Evolutionary conservation across 345 rosid genomes (phyloP), one percentile per base, ranked within the genome.

Genomic region (Leavenworthia alabamica): DNA sequence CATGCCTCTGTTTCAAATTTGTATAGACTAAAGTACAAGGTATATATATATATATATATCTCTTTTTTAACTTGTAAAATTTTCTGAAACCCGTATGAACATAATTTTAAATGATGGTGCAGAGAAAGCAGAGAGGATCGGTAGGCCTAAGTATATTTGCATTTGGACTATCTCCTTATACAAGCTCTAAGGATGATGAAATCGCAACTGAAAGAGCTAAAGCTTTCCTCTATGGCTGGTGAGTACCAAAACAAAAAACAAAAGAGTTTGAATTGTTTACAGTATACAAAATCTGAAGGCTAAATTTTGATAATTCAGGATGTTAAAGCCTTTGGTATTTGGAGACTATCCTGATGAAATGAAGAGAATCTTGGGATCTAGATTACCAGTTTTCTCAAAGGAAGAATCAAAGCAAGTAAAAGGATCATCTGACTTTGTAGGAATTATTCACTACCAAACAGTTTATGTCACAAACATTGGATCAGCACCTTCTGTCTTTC

Each of bases 301-400:
- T 19, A 28, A 36, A 7, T 4, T n/a, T n/a, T 31, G 7, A 20
- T 16, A 36, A 33, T 28, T 1, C 11, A 90, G 94, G 94, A 53
- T 81, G 54, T 42, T 74, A 12, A 59, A 84, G 66, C 94, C 96
- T 3, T 60, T 88, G 76, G 67, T 81, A 14, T 80, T 62, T 65
- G 95, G 98, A 6, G 92, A 91, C 43, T 88, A 88, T 66, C 96
- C 98, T 0, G 67, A 73, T 33, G 62, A 22, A 51, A 83, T 88
- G 95, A 86, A 83, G 73, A 73, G 69, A 56, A 78, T 23, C 31
- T 76, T 65, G 12, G 92, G 86, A 24, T 67, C 85, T 2, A 91
- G 95, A 55, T 67, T 91, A 55, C 95, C 95, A 1, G 51, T 57
- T 56, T 86, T 88, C 77, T 73, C 84, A 1, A 3, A 48, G 19